Base-by-base conservation (phyloP, 441 rosid species). In the Erodium texanum region DNA sequence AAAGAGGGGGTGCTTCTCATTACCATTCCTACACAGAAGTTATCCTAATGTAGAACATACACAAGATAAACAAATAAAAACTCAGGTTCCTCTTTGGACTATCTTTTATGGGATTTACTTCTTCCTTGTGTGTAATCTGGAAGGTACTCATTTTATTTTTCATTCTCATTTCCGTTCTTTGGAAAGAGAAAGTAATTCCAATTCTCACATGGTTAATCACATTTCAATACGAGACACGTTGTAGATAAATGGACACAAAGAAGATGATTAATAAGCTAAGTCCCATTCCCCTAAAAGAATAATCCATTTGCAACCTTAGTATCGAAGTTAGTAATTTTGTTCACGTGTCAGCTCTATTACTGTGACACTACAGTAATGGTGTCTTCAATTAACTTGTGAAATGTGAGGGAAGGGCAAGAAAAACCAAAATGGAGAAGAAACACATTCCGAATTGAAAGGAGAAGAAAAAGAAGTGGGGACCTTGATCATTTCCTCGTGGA, bases 401-500 rank as follows among this genome's bases (percentile, higher is more conserved):
- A 66, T 68, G 29, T 29, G 59, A 19, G 18, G 3, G 16, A 38
- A 43, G 38, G 63, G 70, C 27, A 12, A 62, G 7, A 2, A 15
- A 15, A 22, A 7, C 23, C 3, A 70, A n/a, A 22, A 22, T 58
- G 11, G 58, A 14, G 7, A 18, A 14, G 7, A 18, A 52, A 52
- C 59, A 52, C 59, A 16, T 52, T 52, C 20, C 3, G 0, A 15
- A 16, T 15, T 52, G 18, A 38, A 38, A 24, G 19, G 34, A 70
- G 66, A 64, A 48, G 29, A 68, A 0, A 38, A n/a, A 16, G 52
- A 36, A 27, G 61, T 48, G 48, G 45, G 64, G 24, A 82, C 98
- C 92, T 94, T 94, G 85, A 94, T 88, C 99, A 89, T 94, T 79
- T 94, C 96, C 81, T 94, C 96, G 73, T 94, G 99, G 69, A 94